Base-by-base conservation (phyloP, 495 filamentous ascomycete species). In the Podospora bellae-mahoneyi region DNA sequence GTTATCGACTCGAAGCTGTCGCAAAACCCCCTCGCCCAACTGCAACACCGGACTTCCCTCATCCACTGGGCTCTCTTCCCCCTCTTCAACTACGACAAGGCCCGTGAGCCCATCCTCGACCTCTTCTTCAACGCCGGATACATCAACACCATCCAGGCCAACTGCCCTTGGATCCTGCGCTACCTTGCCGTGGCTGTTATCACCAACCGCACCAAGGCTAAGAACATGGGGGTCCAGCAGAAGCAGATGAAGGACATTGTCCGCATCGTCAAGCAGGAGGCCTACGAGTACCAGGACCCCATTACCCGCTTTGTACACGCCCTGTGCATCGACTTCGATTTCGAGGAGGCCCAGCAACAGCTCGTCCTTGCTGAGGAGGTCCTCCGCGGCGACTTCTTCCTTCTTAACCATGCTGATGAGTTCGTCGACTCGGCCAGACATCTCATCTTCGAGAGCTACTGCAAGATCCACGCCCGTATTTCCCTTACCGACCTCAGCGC, bases 131-230 rank as follows among this genome's bases (percentile, higher is more conserved):
- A 90, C 73, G 90, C 93, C 64, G 84, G 90, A 71, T 99, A 92
- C 84, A 98, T 99, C 85, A 98, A 98, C 86, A 97, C 94, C 72
- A 98, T 99, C 78, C 95, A 99, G 83, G 97, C 96, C 68, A 90
- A 88, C 80, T 97, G 94, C 83, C 93, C 95, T 4, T 98, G 96
- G 96, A 91, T 98, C 67, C 85, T 99, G 69, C 90, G 95, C 66
- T 99, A 98, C 81, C 87, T 99, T 39, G 88, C 92, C 66, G 94
- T 94, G 19, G 93, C 96, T 63, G 95, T 99, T 69, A 97, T 98
- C 81, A 97, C 94, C 64, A 94, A 94, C 84, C 90, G 95, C 64
- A 91, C 84, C 81, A 88, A 92, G 61, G 89, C 86, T 3, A 86
- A 92, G 75, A 94, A 96, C 82, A 87, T 85, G 55, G 90, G 90